A percentile compares a stretch with the other conserved stretches of the same genome.
Evolutionary conservation across 1,284 basidiomycete genomes (phyloP).

Genomic region (Uromyces viciae-fabae): DNA sequence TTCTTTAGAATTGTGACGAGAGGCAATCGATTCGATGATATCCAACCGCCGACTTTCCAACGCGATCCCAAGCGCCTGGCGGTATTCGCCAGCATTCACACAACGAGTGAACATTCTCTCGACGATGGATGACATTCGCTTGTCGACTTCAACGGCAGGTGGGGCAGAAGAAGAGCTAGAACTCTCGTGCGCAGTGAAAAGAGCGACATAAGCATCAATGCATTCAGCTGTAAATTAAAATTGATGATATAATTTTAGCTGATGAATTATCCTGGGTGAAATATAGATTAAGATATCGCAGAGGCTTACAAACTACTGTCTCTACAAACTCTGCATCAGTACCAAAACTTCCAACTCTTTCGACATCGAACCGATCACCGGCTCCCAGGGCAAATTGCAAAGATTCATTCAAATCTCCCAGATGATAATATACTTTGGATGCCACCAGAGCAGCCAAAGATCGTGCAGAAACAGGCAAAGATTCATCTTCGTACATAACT

Average conservation of each 20-base stretch:
- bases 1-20: conserved; percentile 61
- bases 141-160: conserved; percentile 64
- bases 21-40: conserved; percentile 71
- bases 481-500: conserved; percentile 74
- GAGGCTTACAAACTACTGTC: conserved; percentile 76
- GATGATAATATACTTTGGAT: conserved; percentile 92
- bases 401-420: conserved; percentile 87
- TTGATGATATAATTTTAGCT: background rate
- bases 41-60: conserved; percentile 82
- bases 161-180: conserved; percentile 59
- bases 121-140: conserved; percentile 69
- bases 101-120: conserved; percentile 80
- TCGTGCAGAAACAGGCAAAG: conserved; percentile 66
- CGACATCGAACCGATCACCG: conserved; percentile 75
- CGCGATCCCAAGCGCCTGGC: conserved; percentile 87
- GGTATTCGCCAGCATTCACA: conserved; percentile 78
- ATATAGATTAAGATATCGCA: conserved; percentile 34
- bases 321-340: conserved; percentile 81
- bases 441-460: conserved; percentile 80
- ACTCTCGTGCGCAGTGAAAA: conserved; percentile 55
- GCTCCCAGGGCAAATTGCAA: conserved; percentile 86
- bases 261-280: background rate
- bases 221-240: conserved; percentile 68
- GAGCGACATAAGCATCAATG: conserved; percentile 78
- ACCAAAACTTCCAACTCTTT: conserved; percentile 59